These are phyloP conservation scores for Lachancea lanzarotensis DNA, from an alignment of 805 yeast species.

Conservation along the genomic window DNA sequence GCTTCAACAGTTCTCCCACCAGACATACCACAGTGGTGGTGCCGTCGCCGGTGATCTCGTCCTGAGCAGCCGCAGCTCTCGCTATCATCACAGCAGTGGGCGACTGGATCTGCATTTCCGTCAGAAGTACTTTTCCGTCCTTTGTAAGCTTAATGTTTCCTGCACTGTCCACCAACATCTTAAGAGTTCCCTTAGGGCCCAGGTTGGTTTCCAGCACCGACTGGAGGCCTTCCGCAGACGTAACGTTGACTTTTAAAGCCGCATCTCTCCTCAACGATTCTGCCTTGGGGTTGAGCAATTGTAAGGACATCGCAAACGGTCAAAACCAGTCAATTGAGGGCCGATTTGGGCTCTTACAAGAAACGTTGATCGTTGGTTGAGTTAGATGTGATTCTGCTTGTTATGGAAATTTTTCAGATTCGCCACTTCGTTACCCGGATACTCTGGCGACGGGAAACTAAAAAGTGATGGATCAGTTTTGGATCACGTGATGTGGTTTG, in stretches of 20 bases:
- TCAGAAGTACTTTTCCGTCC: constrained; percentile 88
- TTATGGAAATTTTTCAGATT: constrained; percentile 5
- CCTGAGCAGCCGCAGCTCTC: constrained; percentile 97
- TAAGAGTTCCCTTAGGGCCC: constrained; percentile 96
- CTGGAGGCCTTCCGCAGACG: constrained; percentile 96
- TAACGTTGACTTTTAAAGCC: constrained; percentile 89
- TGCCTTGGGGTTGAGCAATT: constrained; percentile 92
- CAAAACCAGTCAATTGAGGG: background rate
- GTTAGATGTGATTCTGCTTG: too few species aligned
- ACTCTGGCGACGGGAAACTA: background rate
- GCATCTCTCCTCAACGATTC: constrained; percentile 94
- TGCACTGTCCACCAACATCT: constrained; percentile 94
- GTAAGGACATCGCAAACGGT: constrained; percentile 47
- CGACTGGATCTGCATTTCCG: constrained; percentile 94
- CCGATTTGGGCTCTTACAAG: background rate
- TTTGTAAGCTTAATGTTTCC: constrained; percentile 93
- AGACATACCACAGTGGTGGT: constrained; percentile 91
- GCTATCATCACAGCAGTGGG: constrained; percentile 91
- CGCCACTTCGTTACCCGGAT: constrained; percentile 7
- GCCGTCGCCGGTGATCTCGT: constrained; percentile 99
- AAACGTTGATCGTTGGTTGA: background rate
- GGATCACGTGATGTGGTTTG: too few species aligned
- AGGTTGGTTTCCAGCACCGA: constrained; percentile 84
- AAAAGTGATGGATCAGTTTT: too few species aligned
- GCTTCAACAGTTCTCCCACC: constrained; percentile 91